These are phyloP conservation scores for Umbelopsis sp. DNA, from an alignment of 192 early-diverging fungal species.

Conservation along the genomic window DNA sequence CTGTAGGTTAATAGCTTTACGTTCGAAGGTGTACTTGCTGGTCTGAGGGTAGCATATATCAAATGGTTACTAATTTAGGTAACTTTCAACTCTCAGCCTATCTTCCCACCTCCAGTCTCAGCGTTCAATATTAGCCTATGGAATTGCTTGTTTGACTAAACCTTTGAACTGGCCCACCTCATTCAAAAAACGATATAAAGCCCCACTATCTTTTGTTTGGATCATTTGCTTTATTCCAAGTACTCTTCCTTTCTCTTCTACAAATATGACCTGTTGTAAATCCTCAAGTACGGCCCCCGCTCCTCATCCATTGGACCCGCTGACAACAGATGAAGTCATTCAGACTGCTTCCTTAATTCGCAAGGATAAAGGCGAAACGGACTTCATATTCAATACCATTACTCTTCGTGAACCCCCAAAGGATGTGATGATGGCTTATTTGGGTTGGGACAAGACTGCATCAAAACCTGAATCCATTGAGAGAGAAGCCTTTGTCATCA, in stretches of 20 bases:
- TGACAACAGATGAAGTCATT: conserved; percentile 36
- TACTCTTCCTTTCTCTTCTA: not conserved
- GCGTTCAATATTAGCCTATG: conserved; percentile 18
- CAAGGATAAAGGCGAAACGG: conserved; percentile 9
- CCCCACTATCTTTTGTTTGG: not conserved
- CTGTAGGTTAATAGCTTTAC: no score
- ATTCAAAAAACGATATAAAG: conserved; percentile 1
- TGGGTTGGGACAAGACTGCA: conserved; percentile 31
- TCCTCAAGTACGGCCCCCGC: not conserved
- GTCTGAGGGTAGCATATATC: conserved; percentile 19
- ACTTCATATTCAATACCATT: conserved; percentile 43
- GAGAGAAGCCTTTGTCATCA: conserved; percentile 37
- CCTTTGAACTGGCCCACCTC: not conserved
- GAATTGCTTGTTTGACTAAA: conserved; percentile 16
- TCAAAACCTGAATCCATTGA: conserved; percentile 27
- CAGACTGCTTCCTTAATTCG: conserved; percentile 26
- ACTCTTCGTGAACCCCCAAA: conserved; percentile 40
- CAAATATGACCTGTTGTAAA: conserved; percentile 3
- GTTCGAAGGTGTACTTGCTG: not conserved
- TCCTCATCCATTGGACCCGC: conserved; percentile 39
- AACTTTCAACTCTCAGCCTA: conserved; percentile 15
- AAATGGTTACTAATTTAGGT: not conserved
- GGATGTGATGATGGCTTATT: conserved; percentile 33
- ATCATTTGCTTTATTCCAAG: not conserved
- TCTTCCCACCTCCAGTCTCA: conserved; percentile 16